phyloP scores from a whole-genome alignment of 2,329 filamentous ascomycete species.

The Immersiporthe knoxdaviesiana region DNA sequence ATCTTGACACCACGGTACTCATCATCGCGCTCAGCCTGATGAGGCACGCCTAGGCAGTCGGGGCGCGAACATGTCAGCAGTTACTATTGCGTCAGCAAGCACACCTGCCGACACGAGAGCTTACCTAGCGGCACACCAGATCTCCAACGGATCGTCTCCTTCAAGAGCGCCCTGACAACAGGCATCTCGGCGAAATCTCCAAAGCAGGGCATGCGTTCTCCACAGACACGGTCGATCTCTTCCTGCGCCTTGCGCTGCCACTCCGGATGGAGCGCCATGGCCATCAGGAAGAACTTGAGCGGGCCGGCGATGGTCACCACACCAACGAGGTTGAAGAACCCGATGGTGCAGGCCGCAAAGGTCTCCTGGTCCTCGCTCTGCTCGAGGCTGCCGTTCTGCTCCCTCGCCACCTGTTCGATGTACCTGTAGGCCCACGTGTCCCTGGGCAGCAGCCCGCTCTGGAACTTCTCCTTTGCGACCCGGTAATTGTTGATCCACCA shows the following conservation, averaged over 20 bases:
- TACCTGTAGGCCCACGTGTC: slow-evolving; percentile 56
- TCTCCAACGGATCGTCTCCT: slow-evolving; percentile 62
- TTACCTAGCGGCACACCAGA: slow-evolving; percentile 57
- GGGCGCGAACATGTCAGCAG: background rate
- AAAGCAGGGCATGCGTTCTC: slow-evolving; percentile 55
- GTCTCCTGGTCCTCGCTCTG: slow-evolving; percentile 48
- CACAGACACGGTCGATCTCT: slow-evolving; percentile 60
- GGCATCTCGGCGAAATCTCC: slow-evolving; percentile 55
- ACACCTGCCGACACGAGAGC: slow-evolving; percentile 29
- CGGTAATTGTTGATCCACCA: slow-evolving; percentile 52
- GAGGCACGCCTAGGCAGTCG: slow-evolving; percentile 48
- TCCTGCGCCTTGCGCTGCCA: slow-evolving; percentile 58
- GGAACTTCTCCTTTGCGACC: slow-evolving; percentile 46
- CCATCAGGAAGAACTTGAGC: slow-evolving; percentile 56
- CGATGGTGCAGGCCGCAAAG: slow-evolving; percentile 55
- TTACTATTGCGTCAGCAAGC: background rate
- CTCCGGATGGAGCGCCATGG: slow-evolving; percentile 55
- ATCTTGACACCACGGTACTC: slow-evolving; percentile 52
- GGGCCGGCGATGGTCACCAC: slow-evolving; percentile 54
- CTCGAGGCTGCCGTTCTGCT: slow-evolving; percentile 45
- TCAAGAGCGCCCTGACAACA: slow-evolving; percentile 57
- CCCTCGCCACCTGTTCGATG: slow-evolving; percentile 46
- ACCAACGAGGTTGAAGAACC: slow-evolving; percentile 55
- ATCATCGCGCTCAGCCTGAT: slow-evolving; percentile 52
- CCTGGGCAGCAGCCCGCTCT: slow-evolving; percentile 44